These are phyloP conservation scores for Sugiyamaella floridensis DNA, from an alignment of 805 yeast species.

Conservation along the genomic window DNA sequence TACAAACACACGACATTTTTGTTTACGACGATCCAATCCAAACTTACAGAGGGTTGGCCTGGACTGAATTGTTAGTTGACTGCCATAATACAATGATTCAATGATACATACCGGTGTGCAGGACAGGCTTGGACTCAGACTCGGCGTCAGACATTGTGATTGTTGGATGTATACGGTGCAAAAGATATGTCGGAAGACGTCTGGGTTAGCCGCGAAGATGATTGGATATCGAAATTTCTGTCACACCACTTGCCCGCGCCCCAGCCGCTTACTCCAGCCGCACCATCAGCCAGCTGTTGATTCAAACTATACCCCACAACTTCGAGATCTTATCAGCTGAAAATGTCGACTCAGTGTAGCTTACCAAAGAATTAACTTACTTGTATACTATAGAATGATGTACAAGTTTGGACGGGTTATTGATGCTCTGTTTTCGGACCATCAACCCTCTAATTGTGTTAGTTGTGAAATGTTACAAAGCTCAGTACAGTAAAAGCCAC, in stretches of 20 bases:
- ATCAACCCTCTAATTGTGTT: too few species aligned
- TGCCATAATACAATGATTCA: neutral
- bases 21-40: neutral
- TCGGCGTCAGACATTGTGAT: constrained; percentile 8
- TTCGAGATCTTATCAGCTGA: too few species aligned
- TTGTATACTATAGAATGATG: too few species aligned
- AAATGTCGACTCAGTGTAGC: too few species aligned
- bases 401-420: too few species aligned
- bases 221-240: neutral
- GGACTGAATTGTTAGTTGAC: constrained; percentile 4
- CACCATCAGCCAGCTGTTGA: neutral
- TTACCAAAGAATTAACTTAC: too few species aligned
- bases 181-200: neutral
- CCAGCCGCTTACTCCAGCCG: neutral
- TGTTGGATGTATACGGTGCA: neutral
- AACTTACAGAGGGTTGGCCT: constrained; percentile 13
- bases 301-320: too few species aligned
- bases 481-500: too few species aligned
- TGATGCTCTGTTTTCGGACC: too few species aligned
- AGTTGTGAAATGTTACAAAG: too few species aligned
- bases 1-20: neutral
- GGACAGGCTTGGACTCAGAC: constrained; percentile 9
- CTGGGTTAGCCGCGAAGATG: neutral
- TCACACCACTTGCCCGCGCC: constrained; percentile 1
- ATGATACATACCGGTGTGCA: constrained; percentile 19